Evolutionary conservation across 108 stramenopile genomes (phyloP).

Genomic region (Cyclotella atomus): DNA sequence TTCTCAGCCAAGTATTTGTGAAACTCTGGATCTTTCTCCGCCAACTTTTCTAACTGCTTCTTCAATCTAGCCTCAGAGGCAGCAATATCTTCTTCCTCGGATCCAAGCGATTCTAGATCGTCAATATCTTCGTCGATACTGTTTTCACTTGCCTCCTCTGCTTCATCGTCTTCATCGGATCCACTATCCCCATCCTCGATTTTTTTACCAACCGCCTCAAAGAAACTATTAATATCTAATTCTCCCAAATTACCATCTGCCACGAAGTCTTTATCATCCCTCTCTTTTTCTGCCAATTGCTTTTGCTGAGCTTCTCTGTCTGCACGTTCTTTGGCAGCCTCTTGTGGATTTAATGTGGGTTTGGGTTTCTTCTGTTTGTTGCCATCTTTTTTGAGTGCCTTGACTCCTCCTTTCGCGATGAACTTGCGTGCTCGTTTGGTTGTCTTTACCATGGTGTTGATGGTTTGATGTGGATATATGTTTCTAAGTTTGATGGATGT

Average conservation of each 20-base stretch:
- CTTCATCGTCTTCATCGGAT: slow-evolving; percentile 8
- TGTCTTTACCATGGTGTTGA: slow-evolving; percentile 81
- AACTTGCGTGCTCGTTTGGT: slow-evolving; percentile 87
- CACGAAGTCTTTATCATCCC: slow-evolving; percentile 29
- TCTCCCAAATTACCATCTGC: slow-evolving; percentile 29
- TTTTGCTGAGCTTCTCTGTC: slow-evolving; percentile 34
- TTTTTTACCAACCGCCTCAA: slow-evolving; percentile 31
- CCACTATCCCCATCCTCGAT: slow-evolving; percentile 47
- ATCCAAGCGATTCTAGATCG: slow-evolving; percentile 54
- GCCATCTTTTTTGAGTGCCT: slow-evolving; percentile 62
- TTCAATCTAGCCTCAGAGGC: slow-evolving; percentile 76
- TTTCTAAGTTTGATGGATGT: neutral
- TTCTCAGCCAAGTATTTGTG: slow-evolving; percentile 88
- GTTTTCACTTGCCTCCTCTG: slow-evolving; percentile 21
- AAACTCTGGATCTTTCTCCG: slow-evolving; percentile 89
- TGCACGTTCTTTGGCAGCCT: neutral
- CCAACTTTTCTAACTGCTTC: slow-evolving; percentile 75
- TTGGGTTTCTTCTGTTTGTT: slow-evolving; percentile 66
- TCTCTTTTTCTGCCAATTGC: slow-evolving; percentile 19
- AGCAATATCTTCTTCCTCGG: slow-evolving; percentile 82
- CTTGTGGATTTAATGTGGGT: neutral
- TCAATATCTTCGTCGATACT: slow-evolving; percentile 34
- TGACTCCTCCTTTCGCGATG: slow-evolving; percentile 71
- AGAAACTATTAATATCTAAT: slow-evolving; percentile 56
- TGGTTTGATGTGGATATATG: neutral